Conservation (phyloP, 352 stramenopile genomes). For the Phytophthora lateralis region DNA sequence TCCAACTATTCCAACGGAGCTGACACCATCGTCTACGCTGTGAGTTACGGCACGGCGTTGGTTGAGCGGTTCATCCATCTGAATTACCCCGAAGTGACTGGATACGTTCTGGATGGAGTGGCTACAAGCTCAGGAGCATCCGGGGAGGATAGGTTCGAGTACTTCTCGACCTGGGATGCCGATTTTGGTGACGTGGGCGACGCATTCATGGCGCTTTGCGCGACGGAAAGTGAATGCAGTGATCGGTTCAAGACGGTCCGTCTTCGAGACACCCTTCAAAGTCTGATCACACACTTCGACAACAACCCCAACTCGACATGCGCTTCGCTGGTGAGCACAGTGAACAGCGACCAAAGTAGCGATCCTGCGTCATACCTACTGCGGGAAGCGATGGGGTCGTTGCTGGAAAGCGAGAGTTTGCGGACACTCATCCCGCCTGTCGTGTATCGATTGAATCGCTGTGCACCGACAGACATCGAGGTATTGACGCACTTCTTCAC, state of each 20-base stretch:
- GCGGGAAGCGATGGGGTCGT: slow-evolving; percentile 28
- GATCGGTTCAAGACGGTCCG: slow-evolving; percentile 17
- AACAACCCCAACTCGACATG: slow-evolving; percentile 35
- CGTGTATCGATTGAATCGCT: slow-evolving; percentile 45
- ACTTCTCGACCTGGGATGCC: slow-evolving; percentile 44
- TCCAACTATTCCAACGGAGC: slow-evolving; percentile 31
- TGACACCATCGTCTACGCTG: slow-evolving; percentile 43
- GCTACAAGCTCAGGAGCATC: slow-evolving; percentile 40
- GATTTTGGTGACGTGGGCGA: slow-evolving; percentile 47
- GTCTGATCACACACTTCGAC: slow-evolving; percentile 31
- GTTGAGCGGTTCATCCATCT: slow-evolving; percentile 59
- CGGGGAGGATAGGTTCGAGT: slow-evolving; percentile 27
- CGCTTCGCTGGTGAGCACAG: slow-evolving; percentile 11
- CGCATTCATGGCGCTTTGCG: slow-evolving; percentile 33
- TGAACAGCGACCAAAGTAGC: slow-evolving; percentile 5
- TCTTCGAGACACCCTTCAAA: slow-evolving; percentile 21
- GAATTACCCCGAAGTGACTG: slow-evolving; percentile 36
- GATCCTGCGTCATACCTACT: slow-evolving; percentile 31
- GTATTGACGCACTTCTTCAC: slow-evolving; percentile 36
- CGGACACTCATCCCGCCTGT: slow-evolving; percentile 45
- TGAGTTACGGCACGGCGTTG: slow-evolving; percentile 56
- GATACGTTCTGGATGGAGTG: slow-evolving; percentile 58
- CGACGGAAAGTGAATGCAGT: slow-evolving; percentile 20
- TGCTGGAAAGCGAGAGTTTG: slow-evolving; percentile 25
- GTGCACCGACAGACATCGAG: slow-evolving; percentile 26